Conservation (phyloP, 2,329 filamentous ascomycete genomes). For the Tolypocladium guangdongense region DNA sequence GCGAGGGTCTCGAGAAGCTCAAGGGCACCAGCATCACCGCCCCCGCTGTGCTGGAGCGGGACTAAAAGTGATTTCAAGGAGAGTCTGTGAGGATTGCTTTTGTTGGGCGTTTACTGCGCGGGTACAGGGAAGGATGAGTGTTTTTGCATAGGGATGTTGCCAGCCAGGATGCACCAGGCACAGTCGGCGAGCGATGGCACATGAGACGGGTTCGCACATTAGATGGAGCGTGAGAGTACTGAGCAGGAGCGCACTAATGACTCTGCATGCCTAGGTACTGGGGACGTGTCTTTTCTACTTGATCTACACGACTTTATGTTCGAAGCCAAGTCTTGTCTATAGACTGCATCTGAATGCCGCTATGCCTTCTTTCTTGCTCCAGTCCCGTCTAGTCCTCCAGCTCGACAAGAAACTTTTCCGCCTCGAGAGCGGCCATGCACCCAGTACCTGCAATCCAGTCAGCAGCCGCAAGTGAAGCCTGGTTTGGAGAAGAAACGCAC, state of each 20-base stretch:
- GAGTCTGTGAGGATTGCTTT: neutral
- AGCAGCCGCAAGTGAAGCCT: neutral
- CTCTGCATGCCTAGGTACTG: no score
- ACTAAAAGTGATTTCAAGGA: constrained; percentile 14
- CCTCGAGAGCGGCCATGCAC: constrained; percentile 90
- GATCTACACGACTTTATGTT: neutral
- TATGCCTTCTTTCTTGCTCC: neutral
- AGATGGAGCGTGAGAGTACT: neutral
- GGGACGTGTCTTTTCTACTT: neutral
- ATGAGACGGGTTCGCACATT: neutral
- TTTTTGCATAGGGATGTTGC: neutral
- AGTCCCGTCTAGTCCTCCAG: constrained; percentile 36
- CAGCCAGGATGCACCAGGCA: neutral
- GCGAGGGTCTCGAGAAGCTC: constrained; percentile 50
- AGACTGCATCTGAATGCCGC: neutral
- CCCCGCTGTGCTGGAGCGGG: constrained; percentile 39
- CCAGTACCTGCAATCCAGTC: constrained; percentile 56
- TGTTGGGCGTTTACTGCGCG: neutral
- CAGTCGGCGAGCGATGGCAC: neutral
- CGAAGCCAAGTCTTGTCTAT: neutral
- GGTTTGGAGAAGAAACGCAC: constrained; percentile 30
- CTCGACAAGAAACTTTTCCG: constrained; percentile 85
- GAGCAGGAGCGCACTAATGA: neutral
- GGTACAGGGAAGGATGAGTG: neutral
- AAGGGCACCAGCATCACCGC: constrained; percentile 41